Base-by-base conservation (phyloP, 768 basidiomycete species). In the Macrolepiota albuminosa region DNA sequence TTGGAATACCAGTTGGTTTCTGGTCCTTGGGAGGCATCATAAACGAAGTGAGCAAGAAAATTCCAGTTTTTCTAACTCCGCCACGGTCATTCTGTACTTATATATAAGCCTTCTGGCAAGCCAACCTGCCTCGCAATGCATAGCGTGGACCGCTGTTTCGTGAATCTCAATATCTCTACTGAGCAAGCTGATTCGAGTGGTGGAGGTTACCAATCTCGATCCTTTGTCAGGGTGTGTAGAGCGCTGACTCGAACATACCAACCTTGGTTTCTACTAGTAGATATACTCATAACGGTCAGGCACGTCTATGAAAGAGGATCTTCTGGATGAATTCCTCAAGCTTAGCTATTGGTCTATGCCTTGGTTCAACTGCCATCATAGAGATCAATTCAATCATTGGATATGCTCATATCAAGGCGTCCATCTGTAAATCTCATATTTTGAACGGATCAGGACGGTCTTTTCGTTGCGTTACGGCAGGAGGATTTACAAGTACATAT, bases 1-100 rank as follows among this genome's bases (percentile, higher is more conserved):
- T 56, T 54, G 62, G 33, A 58, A 69, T 58, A 48, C 67, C 29
- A 55, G 58, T 26, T 2, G 42, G 50, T 36, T 63, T 49, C 47
- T 16, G 51, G 61, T 51, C 29, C 39, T 61, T 24, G 49, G 39
- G 54, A 37, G 46, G 55, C 53, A 53, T 52, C 9, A 48, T 10
- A 43, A 58, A 5, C 18, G 10, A 31, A 33, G 39, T 33, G 21
- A 24, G 18, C 9, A 49, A 49, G 45, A 49, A 49, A 36, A 54
- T 54, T 47, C 21, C 3, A 26, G 14, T 39, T 52, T 61, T 51
- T 61, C 24, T 6, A 47, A 39, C 60, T 57, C 60, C 60, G 59
- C 46, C 31, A 4, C n/a, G n/a, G n/a, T n/a, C n/a, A n/a, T n/a
- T n/a, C n/a, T n/a, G n/a, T n/a, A n/a, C n/a, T n/a, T n/a, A n/a